Base-by-base conservation (phyloP, 2,329 filamentous ascomycete species). In the Monosporascus sp. region DNA sequence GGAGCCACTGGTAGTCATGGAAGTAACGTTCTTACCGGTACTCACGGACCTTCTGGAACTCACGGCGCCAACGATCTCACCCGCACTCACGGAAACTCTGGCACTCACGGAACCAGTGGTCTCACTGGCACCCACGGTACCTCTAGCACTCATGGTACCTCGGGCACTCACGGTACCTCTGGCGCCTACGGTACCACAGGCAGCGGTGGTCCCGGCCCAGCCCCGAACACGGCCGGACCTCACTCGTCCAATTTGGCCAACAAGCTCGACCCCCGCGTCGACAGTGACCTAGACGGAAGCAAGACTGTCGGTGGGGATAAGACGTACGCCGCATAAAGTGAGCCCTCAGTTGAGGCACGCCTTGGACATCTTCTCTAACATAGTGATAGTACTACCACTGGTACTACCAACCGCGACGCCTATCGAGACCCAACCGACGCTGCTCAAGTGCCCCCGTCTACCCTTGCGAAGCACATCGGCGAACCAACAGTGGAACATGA, bases 361-460 rank as follows among this genome's bases (percentile, higher is more conserved):
- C 17, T 39, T 22, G 37, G 6, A 6, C 22, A 6, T 38, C 37
- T 24, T 38, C 14, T n/a, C 44, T 37, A 17, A 35, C 6, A 48
- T 24, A 37, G 22, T 35, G 44, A 54, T 51, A 57, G 8, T 22
- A 14, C 43, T 27, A 55, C 52, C 37, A 49, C 54, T 8, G 39
- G 47, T 11, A 48, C 54, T 47, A 63, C 9, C 31, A 35, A 52
- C 44, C 53, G 37, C n/a, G 47, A 54, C 6, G 50, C 52, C 39
- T 51, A 61, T 48, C 70, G 68, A 55, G 79, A 83, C 47, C 79
- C 79, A 4, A 77, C 72, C 18, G 80, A 83, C 56, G 80, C 81
- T 1, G 70, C 80, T 0, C 79, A 83, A 61, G 80, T 82, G 0
- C 79, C 80, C 1, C 80, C 81, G 5, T 83, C 80, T 2, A 74